Percentiles rank a stretch among this genome's conserved stretches.
Conservation (phyloP, 164 flowering plant genomes). For the Berberis thunbergii region DNA sequence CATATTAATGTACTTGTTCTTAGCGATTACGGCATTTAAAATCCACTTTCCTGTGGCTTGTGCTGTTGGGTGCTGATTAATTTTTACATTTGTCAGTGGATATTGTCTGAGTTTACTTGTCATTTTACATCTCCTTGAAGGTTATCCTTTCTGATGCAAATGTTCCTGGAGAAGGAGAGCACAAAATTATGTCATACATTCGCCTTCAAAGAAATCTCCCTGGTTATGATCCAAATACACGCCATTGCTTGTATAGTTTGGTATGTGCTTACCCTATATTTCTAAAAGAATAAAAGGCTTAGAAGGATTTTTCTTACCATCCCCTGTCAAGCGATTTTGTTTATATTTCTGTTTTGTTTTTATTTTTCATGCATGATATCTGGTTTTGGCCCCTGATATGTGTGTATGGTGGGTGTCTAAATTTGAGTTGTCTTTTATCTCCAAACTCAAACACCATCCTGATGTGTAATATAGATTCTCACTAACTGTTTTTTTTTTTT, state of each 20-base stretch:
- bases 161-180: constrained; percentile 99
- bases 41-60: background rate
- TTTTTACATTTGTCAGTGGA: background rate
- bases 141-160: constrained; percentile 97
- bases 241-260: constrained; percentile 97
- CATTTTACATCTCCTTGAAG: constrained; percentile 27
- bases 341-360: background rate
- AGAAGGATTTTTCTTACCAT: too few species aligned
- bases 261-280: constrained; percentile 33
- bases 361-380: background rate
- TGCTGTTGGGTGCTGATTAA: background rate
- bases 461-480: background rate
- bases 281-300: background rate
- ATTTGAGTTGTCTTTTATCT: too few species aligned
- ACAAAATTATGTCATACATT: constrained; percentile 53
- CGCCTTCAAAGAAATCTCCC: constrained; percentile 61
- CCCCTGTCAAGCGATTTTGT: background rate
- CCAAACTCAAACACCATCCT: too few species aligned
- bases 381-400: background rate
- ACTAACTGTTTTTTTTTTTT: background rate
- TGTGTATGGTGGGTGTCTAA: background rate
- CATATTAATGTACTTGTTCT: background rate
- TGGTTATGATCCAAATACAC: constrained; percentile 89
- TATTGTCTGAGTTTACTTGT: background rate
- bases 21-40: background rate